Evolutionary conservation across 352 stramenopile species (phyloP).

Genomic region (Pythium aristosporum): DNA sequence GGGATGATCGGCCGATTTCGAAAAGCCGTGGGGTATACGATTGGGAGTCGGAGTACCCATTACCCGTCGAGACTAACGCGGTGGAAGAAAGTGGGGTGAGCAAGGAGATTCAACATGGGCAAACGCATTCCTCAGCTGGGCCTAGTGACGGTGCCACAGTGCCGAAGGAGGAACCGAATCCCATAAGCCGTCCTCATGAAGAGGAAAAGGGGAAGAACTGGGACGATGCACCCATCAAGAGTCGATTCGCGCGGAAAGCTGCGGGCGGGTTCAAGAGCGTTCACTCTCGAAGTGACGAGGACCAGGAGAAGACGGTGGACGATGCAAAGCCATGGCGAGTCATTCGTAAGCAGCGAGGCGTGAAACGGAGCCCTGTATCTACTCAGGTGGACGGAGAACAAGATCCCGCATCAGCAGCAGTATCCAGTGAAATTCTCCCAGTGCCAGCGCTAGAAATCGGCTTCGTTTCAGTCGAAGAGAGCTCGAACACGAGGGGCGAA

Average conservation of each 20-base stretch:
- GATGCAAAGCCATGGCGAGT: constrained; percentile 4
- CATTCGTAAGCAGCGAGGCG: neutral
- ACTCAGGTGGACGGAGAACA: neutral
- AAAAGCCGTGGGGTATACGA: neutral
- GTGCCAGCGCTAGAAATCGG: neutral
- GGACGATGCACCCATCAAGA: constrained; percentile 25
- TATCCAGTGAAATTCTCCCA: neutral
- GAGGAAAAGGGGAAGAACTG: constrained; percentile 14
- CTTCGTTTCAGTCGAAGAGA: neutral
- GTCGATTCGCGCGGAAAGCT: constrained; percentile 15
- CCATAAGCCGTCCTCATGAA: neutral
- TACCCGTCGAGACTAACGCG: neutral
- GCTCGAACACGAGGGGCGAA: neutral
- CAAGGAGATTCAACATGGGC: neutral
- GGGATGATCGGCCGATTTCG: constrained; percentile 5
- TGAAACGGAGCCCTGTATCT: neutral
- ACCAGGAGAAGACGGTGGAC: neutral
- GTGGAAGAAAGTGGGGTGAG: neutral
- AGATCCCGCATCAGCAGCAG: neutral
- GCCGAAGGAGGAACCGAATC: neutral
- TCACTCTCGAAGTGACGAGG: neutral
- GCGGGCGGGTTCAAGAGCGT: neutral
- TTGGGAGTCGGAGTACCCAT: neutral
- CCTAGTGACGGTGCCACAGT: neutral
- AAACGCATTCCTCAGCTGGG: neutral